These are phyloP conservation scores for Monilinia vaccinii-corymbosi DNA, from an alignment of 2,329 filamentous ascomycete genomes.

Conservation along the genomic window DNA sequence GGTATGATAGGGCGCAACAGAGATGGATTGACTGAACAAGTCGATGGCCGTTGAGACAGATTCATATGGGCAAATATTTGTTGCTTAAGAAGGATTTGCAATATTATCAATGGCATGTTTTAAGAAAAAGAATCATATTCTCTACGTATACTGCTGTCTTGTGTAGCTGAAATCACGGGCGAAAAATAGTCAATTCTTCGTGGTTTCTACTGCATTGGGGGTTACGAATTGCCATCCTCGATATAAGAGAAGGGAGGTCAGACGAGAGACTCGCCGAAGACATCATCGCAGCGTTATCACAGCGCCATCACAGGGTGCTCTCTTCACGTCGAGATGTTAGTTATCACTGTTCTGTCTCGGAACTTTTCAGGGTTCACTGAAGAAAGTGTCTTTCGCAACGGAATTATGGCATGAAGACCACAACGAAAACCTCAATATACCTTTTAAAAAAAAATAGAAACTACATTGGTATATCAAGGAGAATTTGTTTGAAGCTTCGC, in stretches of 20 bases:
- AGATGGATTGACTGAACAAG: conserved; percentile 44
- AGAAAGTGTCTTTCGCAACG: not conserved
- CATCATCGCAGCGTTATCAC: too few relatives aligned
- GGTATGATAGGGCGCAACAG: conserved; percentile 48
- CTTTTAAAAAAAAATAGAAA: too few relatives aligned
- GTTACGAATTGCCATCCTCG: not conserved
- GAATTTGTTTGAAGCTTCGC: too few relatives aligned
- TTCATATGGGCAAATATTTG: not conserved
- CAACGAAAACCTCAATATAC: not conserved
- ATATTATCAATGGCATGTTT: not conserved
- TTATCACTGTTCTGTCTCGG: not conserved
- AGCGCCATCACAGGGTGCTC: not conserved
- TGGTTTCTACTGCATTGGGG: not conserved
- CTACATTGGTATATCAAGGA: too few relatives aligned
- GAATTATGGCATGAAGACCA: not conserved
- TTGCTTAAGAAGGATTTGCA: not conserved
- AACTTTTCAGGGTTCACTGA: too few relatives aligned
- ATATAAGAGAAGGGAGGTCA: not conserved
- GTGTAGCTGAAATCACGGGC: not conserved
- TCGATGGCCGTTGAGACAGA: not conserved
- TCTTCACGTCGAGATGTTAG: not conserved
- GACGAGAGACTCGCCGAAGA: not conserved
- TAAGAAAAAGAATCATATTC: not conserved
- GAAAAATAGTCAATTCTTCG: not conserved
- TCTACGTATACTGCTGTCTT: not conserved